Base-by-base conservation (phyloP, 495 filamentous ascomycete genomes). In the Aspergillus steynii region DNA sequence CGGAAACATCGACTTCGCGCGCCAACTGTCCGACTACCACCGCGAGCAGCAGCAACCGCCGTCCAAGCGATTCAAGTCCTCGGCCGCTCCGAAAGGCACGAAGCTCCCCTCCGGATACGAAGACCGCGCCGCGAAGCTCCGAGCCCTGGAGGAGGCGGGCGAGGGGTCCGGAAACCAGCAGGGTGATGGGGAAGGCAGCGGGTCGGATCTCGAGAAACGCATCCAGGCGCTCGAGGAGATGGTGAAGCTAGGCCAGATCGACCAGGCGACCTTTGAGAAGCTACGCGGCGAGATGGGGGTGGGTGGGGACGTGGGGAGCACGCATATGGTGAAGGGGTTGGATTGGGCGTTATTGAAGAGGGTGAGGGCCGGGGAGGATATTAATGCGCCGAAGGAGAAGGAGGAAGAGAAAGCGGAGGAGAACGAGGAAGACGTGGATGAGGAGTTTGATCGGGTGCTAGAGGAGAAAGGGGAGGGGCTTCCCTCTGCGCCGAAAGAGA, bases 291-390 rank as follows among this genome's bases (percentile, higher is more conserved):
- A 96, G 65, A 90, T 97, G 55, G 76, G 77, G 1, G 86, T 92
- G 3, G 93, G 93, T 2, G 94, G 93, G 5, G 91, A 96, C 69
- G 69, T 92, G 31, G 74, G 75, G 2, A 89, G 87, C 65, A 94
- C 90, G 42, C 90, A 96, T 81, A 76, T 97, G 67, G 86, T 97
- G 32, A 98, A 97, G 74, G 95, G 95, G 2, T 74, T 99, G 60
- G 96, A 99, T 74, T 89, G 88, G 67, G 86, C 86, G 72, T 74
- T 99, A 25, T 75, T 99, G 52, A 85, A 88, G 71, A 82, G 89
- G 67, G 82, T 92, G 31, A 83, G 80, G 65, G 84, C 81, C 54
- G 91, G 90, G 5, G 91, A 94, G 72, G 86, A 94, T 77, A 81
- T 93, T 37, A 62, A 61, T 20, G 46, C 65, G 1, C 28, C 62